Conservation (phyloP, 1,284 basidiomycete genomes). For the Boletellus dicymbophilus region DNA sequence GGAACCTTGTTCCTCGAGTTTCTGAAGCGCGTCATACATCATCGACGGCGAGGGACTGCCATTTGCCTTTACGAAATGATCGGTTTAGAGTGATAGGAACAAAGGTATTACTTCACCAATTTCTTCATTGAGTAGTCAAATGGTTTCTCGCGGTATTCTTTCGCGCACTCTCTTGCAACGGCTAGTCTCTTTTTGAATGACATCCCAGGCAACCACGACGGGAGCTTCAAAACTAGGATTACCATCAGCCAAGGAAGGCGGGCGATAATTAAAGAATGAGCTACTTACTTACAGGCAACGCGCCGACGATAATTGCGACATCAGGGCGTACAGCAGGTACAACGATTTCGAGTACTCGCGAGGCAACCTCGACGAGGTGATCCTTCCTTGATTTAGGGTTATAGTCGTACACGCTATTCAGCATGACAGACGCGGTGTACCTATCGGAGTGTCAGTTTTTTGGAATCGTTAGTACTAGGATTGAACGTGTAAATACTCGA, state of each 20-base stretch:
- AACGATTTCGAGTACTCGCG: background rate
- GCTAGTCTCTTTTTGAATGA: background rate
- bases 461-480: too few species aligned
- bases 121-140: background rate
- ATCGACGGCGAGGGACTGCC: background rate
- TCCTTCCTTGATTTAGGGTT: background rate
- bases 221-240: background rate
- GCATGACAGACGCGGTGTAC: background rate
- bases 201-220: background rate
- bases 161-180: background rate
- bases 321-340: background rate
- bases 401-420: conserved; percentile 1
- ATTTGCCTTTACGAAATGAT: background rate
- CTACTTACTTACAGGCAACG: background rate
- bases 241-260: background rate
- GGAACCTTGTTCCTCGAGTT: background rate
- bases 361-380: background rate
- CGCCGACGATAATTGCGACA: background rate
- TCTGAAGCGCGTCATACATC: background rate
- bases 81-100: background rate
- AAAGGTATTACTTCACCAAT: background rate
- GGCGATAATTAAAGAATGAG: background rate
- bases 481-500: background rate
- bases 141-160: background rate
- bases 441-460: background rate